Conservation (phyloP, 2,329 filamentous ascomycete species). For the Cordyceps fumosorosea region DNA sequence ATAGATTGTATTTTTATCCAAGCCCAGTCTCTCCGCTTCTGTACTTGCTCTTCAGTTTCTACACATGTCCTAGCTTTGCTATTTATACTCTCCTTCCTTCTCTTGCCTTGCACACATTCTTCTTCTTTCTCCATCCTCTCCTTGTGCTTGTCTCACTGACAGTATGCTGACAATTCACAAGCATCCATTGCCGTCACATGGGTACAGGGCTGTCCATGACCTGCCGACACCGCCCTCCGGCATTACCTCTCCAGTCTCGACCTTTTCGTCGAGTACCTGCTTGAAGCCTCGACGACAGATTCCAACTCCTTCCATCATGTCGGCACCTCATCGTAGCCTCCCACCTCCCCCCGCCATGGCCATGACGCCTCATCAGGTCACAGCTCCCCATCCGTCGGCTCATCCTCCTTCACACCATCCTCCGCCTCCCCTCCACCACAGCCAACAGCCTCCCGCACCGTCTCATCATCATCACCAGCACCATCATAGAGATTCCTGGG, state of each 20-base stretch:
- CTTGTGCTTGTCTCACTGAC: slow-evolving; percentile 9
- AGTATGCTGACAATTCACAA: slow-evolving; percentile 49
- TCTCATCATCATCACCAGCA: slow-evolving; percentile 16
- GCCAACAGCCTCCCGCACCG: slow-evolving; percentile 21
- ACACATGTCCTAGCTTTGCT: neutral
- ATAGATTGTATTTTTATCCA: slow-evolving; percentile 6
- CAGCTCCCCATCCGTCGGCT: slow-evolving; percentile 5
- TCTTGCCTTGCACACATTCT: neutral
- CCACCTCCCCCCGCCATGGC: slow-evolving; percentile 55
- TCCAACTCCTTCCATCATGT: slow-evolving; percentile 48
- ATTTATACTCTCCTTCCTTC: neutral
- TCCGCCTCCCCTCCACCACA: slow-evolving; percentile 14
- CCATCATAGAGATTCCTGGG: slow-evolving; percentile 33
- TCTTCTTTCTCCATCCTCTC: neutral
- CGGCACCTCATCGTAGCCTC: slow-evolving; percentile 55
- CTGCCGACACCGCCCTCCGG: slow-evolving; percentile 42
- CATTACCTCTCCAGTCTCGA: slow-evolving; percentile 40
- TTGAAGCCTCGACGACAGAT: slow-evolving; percentile 31
- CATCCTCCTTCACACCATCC: slow-evolving; percentile 8
- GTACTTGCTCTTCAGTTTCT: neutral
- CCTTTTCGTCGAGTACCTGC: neutral
- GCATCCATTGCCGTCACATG: slow-evolving; percentile 36
- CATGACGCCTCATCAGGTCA: slow-evolving; percentile 36
- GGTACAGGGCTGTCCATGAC: slow-evolving; percentile 46
- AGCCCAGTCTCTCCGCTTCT: neutral